phyloP scores from a whole-genome alignment of 768 basidiomycete species.

The Xerocomellus chrysenteron region DNA sequence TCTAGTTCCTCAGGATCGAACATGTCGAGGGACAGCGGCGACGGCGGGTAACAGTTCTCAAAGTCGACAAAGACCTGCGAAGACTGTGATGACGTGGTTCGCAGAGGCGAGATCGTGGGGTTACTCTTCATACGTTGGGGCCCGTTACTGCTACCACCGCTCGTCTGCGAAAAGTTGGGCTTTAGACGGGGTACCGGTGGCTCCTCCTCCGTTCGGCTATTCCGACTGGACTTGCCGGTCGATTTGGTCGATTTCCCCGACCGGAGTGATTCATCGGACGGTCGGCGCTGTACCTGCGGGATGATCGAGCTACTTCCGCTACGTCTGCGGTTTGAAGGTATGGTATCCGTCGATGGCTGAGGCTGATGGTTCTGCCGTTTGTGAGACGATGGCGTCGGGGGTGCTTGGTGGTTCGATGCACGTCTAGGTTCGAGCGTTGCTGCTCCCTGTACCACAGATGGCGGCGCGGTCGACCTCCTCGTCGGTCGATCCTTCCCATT shows the following conservation, averaged over 20 bases:
- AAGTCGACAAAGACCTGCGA: conserved; percentile 30
- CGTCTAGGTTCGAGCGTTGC: conserved; percentile 23
- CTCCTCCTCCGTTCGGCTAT: conserved; percentile 26
- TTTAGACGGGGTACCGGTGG: conserved; percentile 33
- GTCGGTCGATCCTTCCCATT: conserved; percentile 16
- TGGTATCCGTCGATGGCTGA: conserved; percentile 29
- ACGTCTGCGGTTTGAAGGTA: conserved; percentile 22
- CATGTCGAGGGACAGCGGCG: conserved; percentile 23
- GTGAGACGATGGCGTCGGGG: conserved; percentile 18
- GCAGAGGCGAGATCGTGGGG: conserved; percentile 36
- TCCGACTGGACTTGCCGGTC: conserved; percentile 31
- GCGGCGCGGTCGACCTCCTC: conserved; percentile 16
- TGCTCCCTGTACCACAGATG: conserved; percentile 10
- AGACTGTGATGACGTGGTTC: conserved; percentile 21
- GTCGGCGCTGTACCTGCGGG: conserved; percentile 27
- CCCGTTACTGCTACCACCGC: conserved; percentile 9
- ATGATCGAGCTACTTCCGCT: conserved; percentile 27
- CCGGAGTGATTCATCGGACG: conserved; percentile 42
- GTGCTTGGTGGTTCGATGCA: conserved; percentile 26
- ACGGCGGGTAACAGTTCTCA: conserved; percentile 27
- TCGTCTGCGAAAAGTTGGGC: conserved; percentile 24
- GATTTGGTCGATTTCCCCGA: conserved; percentile 39
- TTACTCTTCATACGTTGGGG: conserved; percentile 51
- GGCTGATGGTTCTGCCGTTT: conserved; percentile 29
- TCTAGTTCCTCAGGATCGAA: conserved; percentile 29